Evolutionary conservation across 1,139 yeast genomes (phyloP).

Genomic region (Wickerhamomyces sp.): DNA sequence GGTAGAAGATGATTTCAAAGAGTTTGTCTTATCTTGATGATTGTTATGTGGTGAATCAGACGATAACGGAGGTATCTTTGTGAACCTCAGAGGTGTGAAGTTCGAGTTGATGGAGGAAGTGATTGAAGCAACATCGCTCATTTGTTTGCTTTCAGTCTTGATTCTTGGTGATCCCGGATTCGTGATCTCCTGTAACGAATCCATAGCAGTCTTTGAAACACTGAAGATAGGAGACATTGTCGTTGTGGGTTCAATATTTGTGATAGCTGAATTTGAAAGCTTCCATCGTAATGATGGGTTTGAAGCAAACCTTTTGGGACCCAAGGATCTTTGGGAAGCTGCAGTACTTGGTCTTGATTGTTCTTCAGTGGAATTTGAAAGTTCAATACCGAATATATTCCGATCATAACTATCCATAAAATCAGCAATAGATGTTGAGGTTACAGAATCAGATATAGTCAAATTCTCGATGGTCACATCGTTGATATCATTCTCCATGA

Average conservation of each 20-base stretch:
- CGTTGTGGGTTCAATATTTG: conserved; percentile 17
- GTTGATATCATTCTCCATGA: conserved; percentile 83
- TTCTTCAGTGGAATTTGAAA: not conserved
- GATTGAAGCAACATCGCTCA: conserved; percentile 2
- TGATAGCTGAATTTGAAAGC: conserved; percentile 18
- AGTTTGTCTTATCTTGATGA: conserved; percentile 4
- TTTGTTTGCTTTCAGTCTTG: not conserved
- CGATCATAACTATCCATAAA: conserved; percentile 63
- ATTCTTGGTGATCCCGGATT: conserved; percentile 1
- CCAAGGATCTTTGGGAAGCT: conserved; percentile 1
- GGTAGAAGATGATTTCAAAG: conserved; percentile 5
- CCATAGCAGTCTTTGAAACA: conserved; percentile 18
- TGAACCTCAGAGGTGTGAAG: conserved; percentile 4
- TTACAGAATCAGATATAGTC: conserved; percentile 23
- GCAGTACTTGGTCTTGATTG: not conserved
- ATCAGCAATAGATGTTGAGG: conserved; percentile 33
- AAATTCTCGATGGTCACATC: conserved; percentile 59
- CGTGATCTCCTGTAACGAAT: conserved; percentile 17
- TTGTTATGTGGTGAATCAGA: conserved; percentile 2
- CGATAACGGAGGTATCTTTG: conserved; percentile 5
- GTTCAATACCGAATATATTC: conserved; percentile 34
- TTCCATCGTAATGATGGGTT: conserved; percentile 18
- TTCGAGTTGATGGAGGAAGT: conserved; percentile 5
- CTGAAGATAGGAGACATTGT: conserved; percentile 21
- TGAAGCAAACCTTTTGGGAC: conserved; percentile 13